Conservation (phyloP, 495 filamentous ascomycete species). For the Daldinia loculata region DNA sequence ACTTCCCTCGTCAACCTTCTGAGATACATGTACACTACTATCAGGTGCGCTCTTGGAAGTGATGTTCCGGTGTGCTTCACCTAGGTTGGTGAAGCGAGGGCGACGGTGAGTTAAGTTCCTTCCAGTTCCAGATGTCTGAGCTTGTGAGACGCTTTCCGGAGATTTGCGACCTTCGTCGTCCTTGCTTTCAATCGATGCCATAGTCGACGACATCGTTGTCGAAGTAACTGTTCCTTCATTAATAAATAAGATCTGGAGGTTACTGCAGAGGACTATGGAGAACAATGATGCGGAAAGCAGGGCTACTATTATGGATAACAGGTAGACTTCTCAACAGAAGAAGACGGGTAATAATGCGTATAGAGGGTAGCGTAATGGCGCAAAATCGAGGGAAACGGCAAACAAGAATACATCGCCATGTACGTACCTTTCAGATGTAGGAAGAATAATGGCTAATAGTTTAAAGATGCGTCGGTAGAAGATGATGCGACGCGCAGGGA, state of each 20-base stretch:
- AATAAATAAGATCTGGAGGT: background rate
- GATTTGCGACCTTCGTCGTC: background rate
- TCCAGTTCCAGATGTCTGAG: background rate
- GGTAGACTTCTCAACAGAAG: background rate
- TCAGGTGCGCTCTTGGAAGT: background rate
- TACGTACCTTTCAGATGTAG: background rate
- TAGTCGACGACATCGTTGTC: background rate
- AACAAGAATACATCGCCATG: background rate
- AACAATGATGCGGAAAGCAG: no score
- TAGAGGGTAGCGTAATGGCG: background rate
- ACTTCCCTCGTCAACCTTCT: background rate
- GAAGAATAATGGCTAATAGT: background rate
- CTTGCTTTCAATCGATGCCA: slow-evolving; percentile 8
- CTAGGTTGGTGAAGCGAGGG: slow-evolving; percentile 25
- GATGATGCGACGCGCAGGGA: background rate
- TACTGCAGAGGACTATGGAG: no score
- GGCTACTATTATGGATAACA: no score
- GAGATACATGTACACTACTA: background rate
- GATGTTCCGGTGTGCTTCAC: slow-evolving; percentile 38
- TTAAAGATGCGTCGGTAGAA: background rate
- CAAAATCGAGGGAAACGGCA: background rate
- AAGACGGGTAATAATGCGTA: background rate
- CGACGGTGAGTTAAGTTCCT: slow-evolving; percentile 16
- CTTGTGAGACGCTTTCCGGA: background rate
- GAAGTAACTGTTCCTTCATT: background rate